Base-by-base conservation (phyloP, 768 basidiomycete species). In the Kwoniella heveanensis region DNA sequence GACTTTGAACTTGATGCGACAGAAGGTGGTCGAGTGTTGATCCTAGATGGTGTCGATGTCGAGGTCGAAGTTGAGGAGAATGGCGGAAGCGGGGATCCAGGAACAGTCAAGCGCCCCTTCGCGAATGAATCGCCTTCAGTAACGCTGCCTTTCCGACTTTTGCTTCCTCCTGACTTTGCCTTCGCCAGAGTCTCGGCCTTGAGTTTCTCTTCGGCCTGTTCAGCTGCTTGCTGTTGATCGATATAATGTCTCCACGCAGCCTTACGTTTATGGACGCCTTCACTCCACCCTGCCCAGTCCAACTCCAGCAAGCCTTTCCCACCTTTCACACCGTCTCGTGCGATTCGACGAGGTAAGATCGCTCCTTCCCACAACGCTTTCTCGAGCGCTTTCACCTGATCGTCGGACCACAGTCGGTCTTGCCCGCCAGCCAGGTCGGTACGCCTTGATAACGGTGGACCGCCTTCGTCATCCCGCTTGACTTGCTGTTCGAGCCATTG, bases 401-500 rank as follows among this genome's bases (percentile, higher is more conserved):
- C 49, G 9, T 59, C 62, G 0, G 60, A 46, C 74, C 74, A 76
- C 46, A 76, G 26, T n/a, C 39, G 39, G 39, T 44, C 39, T 44
- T 10, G 39, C 44, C 46, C 58, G 19, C 21, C 56, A 12, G 15
- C 12, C 50, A 17, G 13, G 12, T 39, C 10, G 7, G 19, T 25
- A 36, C 15, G 57, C n/a, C 47, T 46, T 17, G 15, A 15, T n/a
- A 21, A 56, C n/a, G 70, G 72, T 15, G 67, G 52, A 10, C 70
- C 66, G 48, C 56, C 53, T 22, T 64, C 57, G 6, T 51, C 50
- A 2, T 54, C 54, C 2, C 22, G 21, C 9, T 44, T 46, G 22
- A 52, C 19, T 48, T 76, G 74, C 50, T 76, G 72, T 15, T 58
- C 54, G 13, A 76, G 64, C 67, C 70, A 76, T 64, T 76, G 74